These are phyloP conservation scores for Tolypocladium sp. DNA, from an alignment of 2,329 filamentous ascomycete species.

Conservation along the genomic window DNA sequence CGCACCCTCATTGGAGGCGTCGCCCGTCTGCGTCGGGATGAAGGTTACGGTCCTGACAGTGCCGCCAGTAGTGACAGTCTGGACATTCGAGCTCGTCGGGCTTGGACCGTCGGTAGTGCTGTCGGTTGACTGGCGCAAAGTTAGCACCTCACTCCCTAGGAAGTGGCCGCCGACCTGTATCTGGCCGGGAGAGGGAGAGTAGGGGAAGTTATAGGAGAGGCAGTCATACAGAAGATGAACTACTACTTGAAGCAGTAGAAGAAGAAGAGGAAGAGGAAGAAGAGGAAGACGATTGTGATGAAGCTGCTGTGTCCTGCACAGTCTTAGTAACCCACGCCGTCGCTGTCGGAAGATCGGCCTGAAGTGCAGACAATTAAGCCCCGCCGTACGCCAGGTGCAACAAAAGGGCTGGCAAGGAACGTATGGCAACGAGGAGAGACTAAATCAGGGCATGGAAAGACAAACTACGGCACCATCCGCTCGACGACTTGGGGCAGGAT, in stretches of 20 bases:
- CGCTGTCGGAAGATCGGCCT: conserved; percentile 17
- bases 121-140: background rate
- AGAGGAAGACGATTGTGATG: conserved; percentile 1
- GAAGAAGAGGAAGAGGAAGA: conserved; percentile 14
- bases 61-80: conserved; percentile 47
- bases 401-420: background rate
- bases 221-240: conserved; percentile 26
- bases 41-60: conserved; percentile 46
- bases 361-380: conserved; percentile 17
- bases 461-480: background rate
- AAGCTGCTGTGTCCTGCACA: conserved; percentile 22
- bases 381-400: conserved; percentile 9
- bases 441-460: background rate
- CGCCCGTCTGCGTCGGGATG: conserved; percentile 27
- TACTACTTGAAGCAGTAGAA: conserved; percentile 12
- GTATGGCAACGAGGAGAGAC: background rate
- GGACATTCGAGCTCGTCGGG: conserved; percentile 21
- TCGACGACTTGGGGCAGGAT: background rate
- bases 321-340: conserved; percentile 24
- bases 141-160: background rate
- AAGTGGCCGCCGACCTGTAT: background rate
- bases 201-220: conserved; percentile 4
- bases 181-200: background rate
- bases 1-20: conserved; percentile 7
- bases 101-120: background rate